Evolutionary conservation across 768 basidiomycete genomes (phyloP), one percentile per base, ranked within the genome.

Genomic region (Mycena haematopus): DNA sequence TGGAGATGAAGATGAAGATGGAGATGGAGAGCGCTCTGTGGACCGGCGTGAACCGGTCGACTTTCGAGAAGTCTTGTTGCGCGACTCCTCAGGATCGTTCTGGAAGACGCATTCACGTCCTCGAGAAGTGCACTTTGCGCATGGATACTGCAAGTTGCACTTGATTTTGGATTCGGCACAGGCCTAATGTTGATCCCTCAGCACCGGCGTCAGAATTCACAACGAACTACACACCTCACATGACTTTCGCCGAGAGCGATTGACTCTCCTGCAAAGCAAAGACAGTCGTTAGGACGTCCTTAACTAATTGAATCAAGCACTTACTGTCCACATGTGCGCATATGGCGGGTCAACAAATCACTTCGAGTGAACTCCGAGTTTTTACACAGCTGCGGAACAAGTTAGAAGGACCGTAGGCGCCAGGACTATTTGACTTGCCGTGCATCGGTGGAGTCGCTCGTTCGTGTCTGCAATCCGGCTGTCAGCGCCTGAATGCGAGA

Each of bases 151-250:
- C 7, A 89, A 76, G 71, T 89, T 85, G 72, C 89, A 91, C 75
- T 88, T 90, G 15, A 89, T 83, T 75, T 91, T 90, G n/a, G 88
- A 88, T 66, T 87, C 86, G 3, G 87, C 88, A 72, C 89, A 91
- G 21, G 87, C 84, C 76, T 84, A 15, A 33, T 13, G 36, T 13
- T 6, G 55, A 47, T 53, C 19, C 14, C n/a, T 42, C 40, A 42
- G n/a, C 7, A n/a, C 17, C 40, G 1, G 36, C n/a, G n/a, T 42
- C 19, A 42, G 4, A 7, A 42, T n/a, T 42, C 49, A 3, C 33
- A 31, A 44, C 5, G 35, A 36, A 36, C 3, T 27, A 49, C 72
- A 35, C 68, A 80, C 81, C 72, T 84, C 84, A 69, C 89, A 91
- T 2, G 88, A 90, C 68, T 88, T 88, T 65, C 87, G 78, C 60